Evolutionary conservation across 805 yeast genomes (phyloP).

Genomic region (Monosporozyma servazzii): DNA sequence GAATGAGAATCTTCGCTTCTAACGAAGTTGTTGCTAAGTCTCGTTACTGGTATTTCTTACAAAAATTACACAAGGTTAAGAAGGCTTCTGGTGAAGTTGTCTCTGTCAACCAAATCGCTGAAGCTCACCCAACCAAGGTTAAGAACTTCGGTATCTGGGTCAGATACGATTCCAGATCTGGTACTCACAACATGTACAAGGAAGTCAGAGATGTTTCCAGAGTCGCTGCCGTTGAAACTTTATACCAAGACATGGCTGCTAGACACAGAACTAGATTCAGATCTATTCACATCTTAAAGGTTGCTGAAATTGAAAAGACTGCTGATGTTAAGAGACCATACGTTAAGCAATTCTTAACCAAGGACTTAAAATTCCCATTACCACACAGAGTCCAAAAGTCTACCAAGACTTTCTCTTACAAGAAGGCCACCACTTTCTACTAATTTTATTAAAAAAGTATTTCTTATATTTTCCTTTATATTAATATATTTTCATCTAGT

Average conservation of each 20-base stretch:
- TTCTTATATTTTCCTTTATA: constrained; percentile 1
- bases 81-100: constrained; percentile 99
- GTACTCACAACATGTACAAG: constrained; percentile 99
- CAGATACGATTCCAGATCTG: constrained; percentile 99
- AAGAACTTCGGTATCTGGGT: constrained; percentile 99
- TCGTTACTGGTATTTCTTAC: constrained; percentile 99
- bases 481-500: constrained; percentile 5
- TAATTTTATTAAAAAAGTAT: constrained; percentile 34
- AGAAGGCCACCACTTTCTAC: constrained; percentile 97
- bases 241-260: constrained; percentile 99
- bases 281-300: constrained; percentile 98
- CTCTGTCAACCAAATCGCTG: constrained; percentile 82
- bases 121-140: constrained; percentile 96
- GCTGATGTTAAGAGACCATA: constrained; percentile 99
- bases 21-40: constrained; percentile 99
- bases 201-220: constrained; percentile 99
- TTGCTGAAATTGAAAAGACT: constrained; percentile 95
- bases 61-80: constrained; percentile 98
- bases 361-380: constrained; percentile 98
- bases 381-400: constrained; percentile 98
- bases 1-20: constrained; percentile 99
- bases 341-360: constrained; percentile 91
- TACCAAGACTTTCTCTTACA: constrained; percentile 77
- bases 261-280: constrained; percentile 99
- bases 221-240: constrained; percentile 95